phyloP scores from a whole-genome alignment of 768 basidiomycete species.

The Hebeloma cylindrosporum region DNA sequence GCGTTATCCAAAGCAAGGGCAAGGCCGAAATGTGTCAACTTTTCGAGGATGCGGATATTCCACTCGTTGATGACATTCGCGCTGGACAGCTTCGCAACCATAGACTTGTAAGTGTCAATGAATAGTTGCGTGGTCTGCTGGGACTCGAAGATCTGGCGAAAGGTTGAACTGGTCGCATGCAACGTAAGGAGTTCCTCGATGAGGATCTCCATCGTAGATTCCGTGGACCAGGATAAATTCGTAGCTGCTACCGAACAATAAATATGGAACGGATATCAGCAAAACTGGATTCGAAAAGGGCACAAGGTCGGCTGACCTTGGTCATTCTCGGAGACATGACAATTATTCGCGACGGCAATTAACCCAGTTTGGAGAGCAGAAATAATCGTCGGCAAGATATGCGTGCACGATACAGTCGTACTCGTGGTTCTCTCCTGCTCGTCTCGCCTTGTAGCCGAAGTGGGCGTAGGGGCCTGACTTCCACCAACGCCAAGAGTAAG shows the following conservation, averaged over 20 bases:
- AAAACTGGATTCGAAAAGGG: background rate
- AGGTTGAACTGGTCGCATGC: conserved; percentile 62
- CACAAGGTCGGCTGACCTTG: conserved; percentile 18
- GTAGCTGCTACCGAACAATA: conserved; percentile 9
- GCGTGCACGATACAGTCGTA: conserved; percentile 53
- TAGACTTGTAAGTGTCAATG: conserved; percentile 60
- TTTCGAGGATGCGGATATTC: conserved; percentile 61
- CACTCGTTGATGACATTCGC: conserved; percentile 39
- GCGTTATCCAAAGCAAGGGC: conserved; percentile 65
- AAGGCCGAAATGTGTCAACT: conserved; percentile 67
- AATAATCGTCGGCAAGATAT: conserved; percentile 73
- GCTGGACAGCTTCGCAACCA: conserved; percentile 44
- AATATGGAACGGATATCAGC: no score
- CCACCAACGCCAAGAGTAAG: background rate
- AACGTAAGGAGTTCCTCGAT: conserved; percentile 69
- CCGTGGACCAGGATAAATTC: conserved; percentile 29
- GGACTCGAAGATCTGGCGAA: conserved; percentile 73
- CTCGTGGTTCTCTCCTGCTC: conserved; percentile 25
- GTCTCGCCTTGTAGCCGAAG: conserved; percentile 17
- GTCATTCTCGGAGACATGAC: conserved; percentile 32
- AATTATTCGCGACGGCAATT: conserved; percentile 37
- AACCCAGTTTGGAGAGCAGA: conserved; percentile 65
- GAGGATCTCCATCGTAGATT: conserved; percentile 55
- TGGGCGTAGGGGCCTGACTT: conserved; percentile 20
- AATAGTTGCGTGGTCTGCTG: conserved; percentile 69